phyloP scores from a whole-genome alignment of 495 filamentous ascomycete species.

The Xylaria acuta region DNA sequence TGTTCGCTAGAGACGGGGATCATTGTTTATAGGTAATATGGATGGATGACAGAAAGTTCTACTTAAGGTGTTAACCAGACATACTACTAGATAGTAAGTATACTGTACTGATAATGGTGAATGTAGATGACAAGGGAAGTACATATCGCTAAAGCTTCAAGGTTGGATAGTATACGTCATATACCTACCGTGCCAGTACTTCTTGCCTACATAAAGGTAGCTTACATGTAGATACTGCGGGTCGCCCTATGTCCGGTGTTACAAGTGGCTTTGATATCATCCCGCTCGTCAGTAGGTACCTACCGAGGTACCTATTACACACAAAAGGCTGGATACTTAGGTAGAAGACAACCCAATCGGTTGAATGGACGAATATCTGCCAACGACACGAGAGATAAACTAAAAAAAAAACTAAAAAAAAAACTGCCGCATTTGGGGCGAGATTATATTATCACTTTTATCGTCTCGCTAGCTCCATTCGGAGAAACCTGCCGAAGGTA shows the following conservation, averaged over 20 bases:
- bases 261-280: slow-evolving; percentile 5
- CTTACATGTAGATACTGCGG: slow-evolving; percentile 14
- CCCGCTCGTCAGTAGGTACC: background rate
- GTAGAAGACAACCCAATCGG: background rate
- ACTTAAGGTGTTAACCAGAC: background rate
- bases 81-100: background rate
- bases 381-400: background rate
- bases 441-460: background rate
- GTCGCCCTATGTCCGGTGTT: slow-evolving; percentile 13
- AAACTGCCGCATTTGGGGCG: slow-evolving; percentile 3
- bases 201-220: background rate
- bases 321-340: background rate
- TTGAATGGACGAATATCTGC: background rate
- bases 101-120: background rate
- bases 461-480: background rate
- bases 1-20: slow-evolving; percentile 16
- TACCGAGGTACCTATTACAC: background rate
- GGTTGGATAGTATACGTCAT: slow-evolving; percentile 1
- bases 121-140: background rate
- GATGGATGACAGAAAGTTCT: background rate
- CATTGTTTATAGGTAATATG: background rate
- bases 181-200: background rate
- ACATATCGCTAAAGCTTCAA: background rate
- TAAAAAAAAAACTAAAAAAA: no score
- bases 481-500: background rate